A percentile compares a stretch with the other conserved stretches of the same genome.
Conservation (phyloP, 2,329 filamentous ascomycete genomes). For the Grosmannia serpens region DNA sequence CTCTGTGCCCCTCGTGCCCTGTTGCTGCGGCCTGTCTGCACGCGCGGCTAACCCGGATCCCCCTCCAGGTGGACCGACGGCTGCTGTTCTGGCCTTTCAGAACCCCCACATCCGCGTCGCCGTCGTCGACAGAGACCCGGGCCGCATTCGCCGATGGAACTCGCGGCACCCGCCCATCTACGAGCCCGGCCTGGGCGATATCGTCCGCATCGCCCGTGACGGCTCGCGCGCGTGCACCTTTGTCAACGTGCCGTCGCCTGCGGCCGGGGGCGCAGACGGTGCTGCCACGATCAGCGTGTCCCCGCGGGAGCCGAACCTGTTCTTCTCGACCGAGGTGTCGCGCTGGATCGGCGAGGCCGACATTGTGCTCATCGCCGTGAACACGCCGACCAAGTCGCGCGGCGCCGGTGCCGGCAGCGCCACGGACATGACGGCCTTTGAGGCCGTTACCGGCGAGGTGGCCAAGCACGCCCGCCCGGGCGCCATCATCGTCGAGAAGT, state of each 20-base stretch:
- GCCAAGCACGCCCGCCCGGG: constrained; percentile 53
- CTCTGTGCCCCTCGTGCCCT: background rate
- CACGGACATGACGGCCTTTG: constrained; percentile 61
- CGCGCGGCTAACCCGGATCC: background rate
- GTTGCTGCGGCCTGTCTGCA: background rate
- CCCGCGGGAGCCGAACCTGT: constrained; percentile 50
- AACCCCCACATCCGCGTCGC: constrained; percentile 61
- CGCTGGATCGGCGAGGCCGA: constrained; percentile 55
- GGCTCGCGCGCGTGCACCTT: constrained; percentile 36
- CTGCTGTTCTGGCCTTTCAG: constrained; percentile 61
- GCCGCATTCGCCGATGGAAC: constrained; percentile 61
- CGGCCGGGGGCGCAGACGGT: constrained; percentile 19
- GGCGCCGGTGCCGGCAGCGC: constrained; percentile 60
- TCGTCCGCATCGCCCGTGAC: constrained; percentile 54
- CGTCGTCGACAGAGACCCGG: constrained; percentile 59
- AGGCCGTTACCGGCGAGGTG: constrained; percentile 56
- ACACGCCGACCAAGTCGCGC: constrained; percentile 64
- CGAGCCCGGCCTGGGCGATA: constrained; percentile 58
- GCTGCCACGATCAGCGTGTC: constrained; percentile 20
- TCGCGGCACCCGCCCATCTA: constrained; percentile 63
- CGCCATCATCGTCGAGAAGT: constrained; percentile 72
- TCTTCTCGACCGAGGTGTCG: constrained; percentile 60
- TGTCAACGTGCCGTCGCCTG: constrained; percentile 16
- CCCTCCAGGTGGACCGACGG: constrained; percentile 55
- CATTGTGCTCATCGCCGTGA: constrained; percentile 64